Percentiles rank a stretch among this genome's conserved stretches.
phyloP scores from a whole-genome alignment of 2,329 filamentous ascomycete genomes.

The Hansfordia pulvinata region DNA sequence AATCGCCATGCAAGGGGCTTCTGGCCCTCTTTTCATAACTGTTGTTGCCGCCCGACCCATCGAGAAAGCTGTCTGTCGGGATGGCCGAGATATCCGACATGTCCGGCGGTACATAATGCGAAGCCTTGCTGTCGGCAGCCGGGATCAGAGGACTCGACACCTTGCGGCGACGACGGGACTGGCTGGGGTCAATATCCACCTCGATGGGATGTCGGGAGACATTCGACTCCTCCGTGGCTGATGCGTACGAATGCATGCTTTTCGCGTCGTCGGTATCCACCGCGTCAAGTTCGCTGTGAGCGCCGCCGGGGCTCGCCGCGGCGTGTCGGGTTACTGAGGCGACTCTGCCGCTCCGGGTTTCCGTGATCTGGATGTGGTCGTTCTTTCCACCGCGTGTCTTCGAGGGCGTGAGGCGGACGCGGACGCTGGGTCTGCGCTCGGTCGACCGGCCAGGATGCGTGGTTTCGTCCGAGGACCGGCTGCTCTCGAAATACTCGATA shows the following conservation, averaged over 20 bases:
- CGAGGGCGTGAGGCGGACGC: conserved; percentile 67
- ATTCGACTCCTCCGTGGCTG: conserved; percentile 67
- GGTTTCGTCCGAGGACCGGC: conserved; percentile 40
- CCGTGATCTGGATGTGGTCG: conserved; percentile 79
- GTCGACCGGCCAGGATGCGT: conserved; percentile 32
- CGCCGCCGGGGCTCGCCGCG: conserved; percentile 32
- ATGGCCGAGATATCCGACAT: conserved; percentile 79
- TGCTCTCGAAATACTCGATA: conserved; percentile 89
- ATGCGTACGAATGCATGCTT: conserved; percentile 62
- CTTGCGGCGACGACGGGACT: conserved; percentile 39
- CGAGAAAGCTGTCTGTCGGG: conserved; percentile 46
- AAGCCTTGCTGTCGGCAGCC: conserved; percentile 38
- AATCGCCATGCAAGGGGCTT: conserved; percentile 26
- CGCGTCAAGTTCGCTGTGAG: conserved; percentile 42
- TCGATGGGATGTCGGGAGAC: conserved; percentile 68
- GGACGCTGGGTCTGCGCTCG: conserved; percentile 70
- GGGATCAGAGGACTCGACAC: conserved; percentile 53
- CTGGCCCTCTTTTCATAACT: conserved; percentile 22
- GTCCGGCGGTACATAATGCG: conserved; percentile 48
- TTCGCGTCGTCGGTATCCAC: conserved; percentile 45
- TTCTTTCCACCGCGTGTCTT: conserved; percentile 44
- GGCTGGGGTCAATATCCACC: conserved; percentile 64
- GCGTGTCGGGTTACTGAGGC: conserved; percentile 36
- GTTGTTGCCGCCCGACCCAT: conserved; percentile 36
- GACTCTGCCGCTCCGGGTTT: conserved; percentile 61